Conservation (phyloP, 371 early-diverging fungal species). For the Umbelopsis sp. region DNA sequence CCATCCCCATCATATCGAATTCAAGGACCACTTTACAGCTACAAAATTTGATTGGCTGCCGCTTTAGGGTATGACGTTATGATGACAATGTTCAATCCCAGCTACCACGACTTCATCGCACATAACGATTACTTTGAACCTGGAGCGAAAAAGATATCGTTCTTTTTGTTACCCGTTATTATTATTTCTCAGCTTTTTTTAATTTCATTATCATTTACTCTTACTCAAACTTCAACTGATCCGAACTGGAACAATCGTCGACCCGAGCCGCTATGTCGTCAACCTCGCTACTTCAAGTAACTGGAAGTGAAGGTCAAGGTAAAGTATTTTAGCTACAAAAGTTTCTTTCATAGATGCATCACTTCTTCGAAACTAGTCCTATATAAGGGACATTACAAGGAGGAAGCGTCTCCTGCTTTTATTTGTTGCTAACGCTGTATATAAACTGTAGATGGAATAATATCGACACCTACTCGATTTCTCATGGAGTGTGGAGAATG, state of each 20-base stretch:
- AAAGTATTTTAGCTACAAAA: neutral
- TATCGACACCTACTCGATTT: conserved; percentile 41
- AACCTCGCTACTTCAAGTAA: neutral
- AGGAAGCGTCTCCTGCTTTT: conserved; percentile 27
- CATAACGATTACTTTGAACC: neutral
- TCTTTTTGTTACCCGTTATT: too few species aligned
- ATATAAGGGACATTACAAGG: conserved; percentile 32
- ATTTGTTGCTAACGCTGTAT: conserved; percentile 17
- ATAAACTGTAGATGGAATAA: conserved; percentile 23
- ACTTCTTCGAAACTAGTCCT: conserved; percentile 28
- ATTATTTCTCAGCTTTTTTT: too few species aligned
- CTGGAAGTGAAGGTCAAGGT: conserved; percentile 16
- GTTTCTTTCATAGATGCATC: conserved; percentile 18
- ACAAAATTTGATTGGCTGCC: neutral
- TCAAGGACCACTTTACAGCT: too few species aligned
- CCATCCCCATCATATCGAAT: too few species aligned
- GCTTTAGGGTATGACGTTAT: neutral
- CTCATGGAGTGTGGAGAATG: conserved; percentile 38
- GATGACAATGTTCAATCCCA: neutral
- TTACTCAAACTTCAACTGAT: too few species aligned
- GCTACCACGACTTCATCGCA: neutral
- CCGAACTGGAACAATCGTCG: neutral
- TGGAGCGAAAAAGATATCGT: neutral
- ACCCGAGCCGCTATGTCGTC: neutral
- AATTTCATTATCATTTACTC: too few species aligned